Base-by-base conservation (phyloP, 1,284 basidiomycete genomes). In the Ustilago crameri region DNA sequence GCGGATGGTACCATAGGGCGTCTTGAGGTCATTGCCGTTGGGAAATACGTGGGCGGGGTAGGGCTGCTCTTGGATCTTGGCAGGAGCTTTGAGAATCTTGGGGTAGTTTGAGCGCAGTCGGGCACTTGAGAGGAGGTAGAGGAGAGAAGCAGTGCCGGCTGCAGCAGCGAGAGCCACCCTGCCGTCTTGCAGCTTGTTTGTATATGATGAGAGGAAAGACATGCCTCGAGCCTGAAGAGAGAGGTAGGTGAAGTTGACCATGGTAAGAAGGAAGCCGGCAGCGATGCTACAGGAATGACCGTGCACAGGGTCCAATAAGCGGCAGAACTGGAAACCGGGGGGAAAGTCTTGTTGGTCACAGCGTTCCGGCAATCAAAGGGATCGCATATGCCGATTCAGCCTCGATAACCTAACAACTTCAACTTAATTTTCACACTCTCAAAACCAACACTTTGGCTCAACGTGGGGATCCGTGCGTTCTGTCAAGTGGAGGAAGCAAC, bases 31-130 rank as follows among this genome's bases (percentile, higher is more conserved):
- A 12, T 22, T 3, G 1, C 63, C 68, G 42, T 63, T 63, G 26
- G 68, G 68, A 9, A 66, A 59, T 41, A 72, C 41, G 51, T 72
- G 58, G 48, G 54, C 59, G 14, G 68, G 68, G 27, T 72, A 72
- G 0, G 68, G 68, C 18, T 34, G 63, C 3, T 58, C 54, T 32
- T 58, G 47, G 49, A 46, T 62, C 48, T 66, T 72, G 47, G 53
- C 54, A 24, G 68, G 68, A 9, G 68, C 63, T 46, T 56, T 57
- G 57, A 72, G 59, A 18, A 72, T 34, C 37, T 66, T 72, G 34
- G 68, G 68, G 24, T 62, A 62, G 45, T 51, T 72, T 44, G 68
- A 54, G 9, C 62, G 63, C 20, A 66, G 44, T 10, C 54, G 50
- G 5, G 57, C 48, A 35, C 46, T 61, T 20, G 57, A 52, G 20